Base-by-base conservation (phyloP, 83 land plant genomes). In the Diphasiastrum complanatum region DNA sequence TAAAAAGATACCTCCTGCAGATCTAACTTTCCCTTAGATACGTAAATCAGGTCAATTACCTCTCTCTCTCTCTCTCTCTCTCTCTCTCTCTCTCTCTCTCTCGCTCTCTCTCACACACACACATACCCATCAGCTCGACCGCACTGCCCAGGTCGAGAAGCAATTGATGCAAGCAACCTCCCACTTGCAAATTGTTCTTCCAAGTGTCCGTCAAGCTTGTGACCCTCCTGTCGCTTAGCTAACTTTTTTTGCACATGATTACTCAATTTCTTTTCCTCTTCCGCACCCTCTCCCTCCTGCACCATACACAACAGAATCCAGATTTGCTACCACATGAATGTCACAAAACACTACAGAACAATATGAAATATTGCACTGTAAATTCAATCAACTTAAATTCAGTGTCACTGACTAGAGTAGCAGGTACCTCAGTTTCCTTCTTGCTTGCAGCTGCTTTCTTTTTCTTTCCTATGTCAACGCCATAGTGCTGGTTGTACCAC, bases 401-500 rank as follows among this genome's bases (percentile, higher is more conserved):
- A 50, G 57, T 45, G 50, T 67, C 14, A 11, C 62, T 51, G 1
- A 54, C 43, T 49, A 16, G 51, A 10, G 36, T 1, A 28, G 43
- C 22, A 3, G 19, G 57, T 63, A 69, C 73, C 70, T 69, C 73
- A 14, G 27, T 53, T 66, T 72, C 71, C 64, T 67, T 78, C 24
- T 49, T 52, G 35, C 35, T 68, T 41, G 65, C 53, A 52, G 65
- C 19, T 53, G 66, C 48, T 67, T 74, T 83, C 71, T 83, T 80
- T 81, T 77, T 83, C 75, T 83, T 67, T 14, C 79, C 78, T 34
- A 81, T 74, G 8, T 81, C 81, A 10, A 70, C 33, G 24, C 69
- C 69, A 45, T 74, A 81, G 45, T 81, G 81, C 69, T 73, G 78
- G 45, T 63, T 72, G 40, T 83, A 83, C 86, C 86, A 83, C 47